Conservation (phyloP, 2,329 filamentous ascomycete genomes). For the Fusarium incarnatum region DNA sequence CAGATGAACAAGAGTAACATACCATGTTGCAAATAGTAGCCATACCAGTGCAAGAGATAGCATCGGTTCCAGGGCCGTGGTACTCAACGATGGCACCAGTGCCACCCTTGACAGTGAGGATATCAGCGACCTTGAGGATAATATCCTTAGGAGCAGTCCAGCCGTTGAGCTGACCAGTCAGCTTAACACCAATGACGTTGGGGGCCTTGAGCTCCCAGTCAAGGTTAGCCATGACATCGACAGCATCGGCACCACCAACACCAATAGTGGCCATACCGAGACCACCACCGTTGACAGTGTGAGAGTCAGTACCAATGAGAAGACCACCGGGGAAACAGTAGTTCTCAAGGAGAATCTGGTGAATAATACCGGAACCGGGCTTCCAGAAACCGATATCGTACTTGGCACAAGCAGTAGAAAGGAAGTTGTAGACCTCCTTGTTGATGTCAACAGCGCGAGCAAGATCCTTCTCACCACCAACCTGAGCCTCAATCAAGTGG, state of each 20-base stretch:
- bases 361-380: conserved; percentile 98
- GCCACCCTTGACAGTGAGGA: conserved; percentile 97
- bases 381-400: conserved; percentile 99
- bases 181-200: conserved; percentile 95
- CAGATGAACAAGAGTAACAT: conserved; percentile 47
- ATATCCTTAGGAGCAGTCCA: conserved; percentile 97
- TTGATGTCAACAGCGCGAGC: conserved; percentile 91
- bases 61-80: conserved; percentile 67
- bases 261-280: conserved; percentile 94
- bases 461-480: conserved; percentile 94
- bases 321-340: conserved; percentile 99
- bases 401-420: conserved; percentile 93
- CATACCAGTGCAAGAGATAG: conserved; percentile 88
- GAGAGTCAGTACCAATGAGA: conserved; percentile 96
- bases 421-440: conserved; percentile 99
- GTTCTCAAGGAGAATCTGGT: conserved; percentile 98
- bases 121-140: conserved; percentile 96
- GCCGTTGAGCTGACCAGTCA: conserved; percentile 88
- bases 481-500: conserved; percentile 97
- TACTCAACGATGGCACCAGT: conserved; percentile 92
- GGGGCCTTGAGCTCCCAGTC: conserved; percentile 99
- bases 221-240: conserved; percentile 97
- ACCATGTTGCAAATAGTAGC: conserved; percentile 82
- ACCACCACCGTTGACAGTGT: conserved; percentile 97
- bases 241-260: conserved; percentile 97